Conservation (phyloP, 768 basidiomycete species). For the Tylopilus subfusipes region DNA sequence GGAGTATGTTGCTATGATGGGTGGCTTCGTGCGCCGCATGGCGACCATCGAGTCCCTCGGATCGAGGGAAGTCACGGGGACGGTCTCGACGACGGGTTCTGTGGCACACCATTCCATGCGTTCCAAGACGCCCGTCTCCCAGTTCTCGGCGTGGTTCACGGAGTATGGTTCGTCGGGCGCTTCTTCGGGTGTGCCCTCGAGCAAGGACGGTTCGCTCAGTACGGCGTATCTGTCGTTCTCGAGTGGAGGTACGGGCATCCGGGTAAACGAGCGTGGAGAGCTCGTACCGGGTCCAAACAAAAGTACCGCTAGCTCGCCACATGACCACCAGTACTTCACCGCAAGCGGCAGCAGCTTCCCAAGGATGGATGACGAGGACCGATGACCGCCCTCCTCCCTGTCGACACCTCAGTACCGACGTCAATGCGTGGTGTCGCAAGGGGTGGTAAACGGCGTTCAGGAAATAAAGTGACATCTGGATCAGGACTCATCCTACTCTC, state of each 20-base stretch:
- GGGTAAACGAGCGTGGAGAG: constrained; percentile 30
- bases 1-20: constrained; percentile 53
- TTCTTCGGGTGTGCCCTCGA: neutral
- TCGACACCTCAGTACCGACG: neutral
- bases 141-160: constrained; percentile 23
- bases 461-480: neutral
- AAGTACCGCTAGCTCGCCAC: constrained; percentile 7
- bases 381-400: neutral
- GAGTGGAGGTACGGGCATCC: constrained; percentile 17
- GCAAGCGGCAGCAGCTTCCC: constrained; percentile 15
- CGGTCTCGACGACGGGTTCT: constrained; percentile 31
- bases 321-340: constrained; percentile 14
- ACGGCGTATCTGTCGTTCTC: constrained; percentile 28
- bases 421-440: neutral
- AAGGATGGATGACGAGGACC: constrained; percentile 4
- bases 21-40: constrained; percentile 67
- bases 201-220: constrained; percentile 14
- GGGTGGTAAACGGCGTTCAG: neutral
- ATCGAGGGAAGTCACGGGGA: constrained; percentile 47
- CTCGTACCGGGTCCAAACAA: constrained; percentile 9
- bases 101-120: constrained; percentile 27
- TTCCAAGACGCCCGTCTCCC: constrained; percentile 22
- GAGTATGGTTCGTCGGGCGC: constrained; percentile 5
- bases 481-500: neutral
- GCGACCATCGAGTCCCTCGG: constrained; percentile 78